Percentiles rank a stretch among this genome's conserved stretches.
These are phyloP conservation scores for Trichodelitschia bisporula DNA, from an alignment of 495 filamentous ascomycete genomes.

Conservation along the genomic window DNA sequence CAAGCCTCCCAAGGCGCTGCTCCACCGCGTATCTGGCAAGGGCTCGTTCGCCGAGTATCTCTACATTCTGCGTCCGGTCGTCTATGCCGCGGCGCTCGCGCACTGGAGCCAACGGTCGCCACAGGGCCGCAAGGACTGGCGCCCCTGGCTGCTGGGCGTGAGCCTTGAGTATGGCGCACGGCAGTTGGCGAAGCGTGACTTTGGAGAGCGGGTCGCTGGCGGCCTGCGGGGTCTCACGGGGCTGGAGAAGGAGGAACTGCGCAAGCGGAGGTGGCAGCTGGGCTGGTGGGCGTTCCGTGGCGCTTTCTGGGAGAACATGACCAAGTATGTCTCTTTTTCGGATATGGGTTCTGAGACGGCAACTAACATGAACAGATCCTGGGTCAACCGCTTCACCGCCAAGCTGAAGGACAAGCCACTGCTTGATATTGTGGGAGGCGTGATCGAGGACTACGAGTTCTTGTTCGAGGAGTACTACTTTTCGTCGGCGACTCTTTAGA, in stretches of 20 bases:
- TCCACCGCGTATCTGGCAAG: conserved; percentile 48
- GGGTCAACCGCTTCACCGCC: conserved; percentile 32
- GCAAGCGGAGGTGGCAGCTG: conserved; percentile 64
- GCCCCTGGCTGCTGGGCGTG: conserved; percentile 75
- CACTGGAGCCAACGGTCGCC: too few relatives aligned
- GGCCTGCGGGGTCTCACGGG: conserved; percentile 48
- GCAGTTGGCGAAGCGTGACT: conserved; percentile 53
- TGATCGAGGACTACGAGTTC: conserved; percentile 89
- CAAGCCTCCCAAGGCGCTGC: conserved; percentile 59
- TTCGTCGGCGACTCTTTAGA: conserved; percentile 39
- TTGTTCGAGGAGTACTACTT: conserved; percentile 98
- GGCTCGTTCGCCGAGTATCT: conserved; percentile 64
- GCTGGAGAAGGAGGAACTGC: conserved; percentile 72
- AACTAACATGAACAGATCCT: conserved; percentile 23
- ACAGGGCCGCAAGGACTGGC: conserved; percentile 42
- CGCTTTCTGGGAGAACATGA: conserved; percentile 86
- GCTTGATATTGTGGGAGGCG: conserved; percentile 51
- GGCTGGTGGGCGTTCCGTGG: conserved; percentile 91
- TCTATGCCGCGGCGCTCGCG: conserved; percentile 73
- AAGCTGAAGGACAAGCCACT: conserved; percentile 53
- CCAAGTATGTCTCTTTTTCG: conserved; percentile 29
- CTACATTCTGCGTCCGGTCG: conserved; percentile 69
- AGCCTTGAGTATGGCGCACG: conserved; percentile 69
- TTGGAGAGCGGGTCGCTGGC: conserved; percentile 36
- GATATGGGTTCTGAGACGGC: neutral